Evolutionary conservation across 805 yeast species (phyloP), one percentile per base, ranked within the genome.

Genomic region (Vanderwaltozyma yarrowii): DNA sequence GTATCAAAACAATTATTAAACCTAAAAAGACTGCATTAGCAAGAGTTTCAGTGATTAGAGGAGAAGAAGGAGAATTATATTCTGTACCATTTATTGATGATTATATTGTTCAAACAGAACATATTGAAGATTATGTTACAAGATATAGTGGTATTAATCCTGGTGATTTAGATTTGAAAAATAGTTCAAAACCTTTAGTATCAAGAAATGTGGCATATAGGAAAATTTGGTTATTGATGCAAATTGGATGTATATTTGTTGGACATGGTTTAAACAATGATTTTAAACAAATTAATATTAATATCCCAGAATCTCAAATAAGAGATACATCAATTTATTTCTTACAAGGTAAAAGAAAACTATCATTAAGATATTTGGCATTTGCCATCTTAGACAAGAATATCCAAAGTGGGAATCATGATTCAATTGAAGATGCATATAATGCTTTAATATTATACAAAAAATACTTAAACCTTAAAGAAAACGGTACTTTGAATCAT

Each of bases 241-340:
- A 89, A 52, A 53, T 87, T 40, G 96, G 96, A 0, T 86, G 94
- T 54, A 73, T 82, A 0, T 89, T 92, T 65, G 87, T 92, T 24
- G 99, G 99, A 0, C 99, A 92, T 63, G 96, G 96, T 2, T 67
- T 92, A 42, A 70, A 73, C 30, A 87, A 86, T 48, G 99, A 92
- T 63, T 92, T 92, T 67, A 70, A 96, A 50, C 83, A 92, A 25
- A 92, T 94, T 48, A 92, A 92, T 52, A 75, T 92, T 33, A 83
- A 82, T 54, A 94, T 94, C 2, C 97, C 97, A 0, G 67, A 69
- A 19, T 59, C 60, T 2, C 98, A 94, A 59, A 88, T 92, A 21
- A 69, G 94, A 39, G 99, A 92, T 58, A 92, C 99, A 0, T 78
- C 85, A 2, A 70, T 84, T 30, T 92, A 75, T 61, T 83, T 79